phyloP scores from a whole-genome alignment of 106 monocot species.

The Apostasia ramifera region DNA sequence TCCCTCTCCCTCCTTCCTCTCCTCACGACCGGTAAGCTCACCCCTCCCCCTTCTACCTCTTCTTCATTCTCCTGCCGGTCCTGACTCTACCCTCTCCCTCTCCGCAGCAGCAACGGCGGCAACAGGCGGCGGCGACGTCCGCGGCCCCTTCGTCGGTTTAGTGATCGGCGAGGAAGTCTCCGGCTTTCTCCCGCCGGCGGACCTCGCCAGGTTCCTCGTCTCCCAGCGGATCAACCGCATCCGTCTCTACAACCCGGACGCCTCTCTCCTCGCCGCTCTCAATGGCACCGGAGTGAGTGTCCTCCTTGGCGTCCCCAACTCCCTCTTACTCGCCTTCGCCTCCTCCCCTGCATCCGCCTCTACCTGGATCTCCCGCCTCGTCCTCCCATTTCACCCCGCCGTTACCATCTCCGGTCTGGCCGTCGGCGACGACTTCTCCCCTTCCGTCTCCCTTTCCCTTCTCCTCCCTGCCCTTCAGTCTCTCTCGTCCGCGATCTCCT shows the following conservation, averaged over 20 bases:
- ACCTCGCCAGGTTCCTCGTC: slow-evolving; percentile 39
- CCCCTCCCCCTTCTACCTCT: slow-evolving; percentile 1
- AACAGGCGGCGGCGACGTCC: slow-evolving; percentile 5
- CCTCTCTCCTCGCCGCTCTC: slow-evolving; percentile 50
- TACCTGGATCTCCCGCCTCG: slow-evolving; percentile 53
- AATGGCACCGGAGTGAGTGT: slow-evolving; percentile 36
- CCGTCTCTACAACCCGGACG: slow-evolving; percentile 59
- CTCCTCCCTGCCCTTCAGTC: slow-evolving; percentile 61
- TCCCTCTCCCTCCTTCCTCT: not conserved
- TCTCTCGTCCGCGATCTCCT: slow-evolving; percentile 29
- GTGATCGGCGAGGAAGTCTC: slow-evolving; percentile 58
- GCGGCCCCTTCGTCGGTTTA: slow-evolving; percentile 58
- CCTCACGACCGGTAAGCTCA: slow-evolving; percentile 6
- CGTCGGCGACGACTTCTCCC: slow-evolving; percentile 44
- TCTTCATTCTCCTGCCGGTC: slow-evolving; percentile 12
- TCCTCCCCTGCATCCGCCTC: slow-evolving; percentile 46
- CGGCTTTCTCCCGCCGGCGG: slow-evolving; percentile 31
- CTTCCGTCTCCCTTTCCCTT: slow-evolving; percentile 39
- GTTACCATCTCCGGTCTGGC: slow-evolving; percentile 51
- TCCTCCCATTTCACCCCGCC: slow-evolving; percentile 35
- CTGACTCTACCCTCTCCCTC: slow-evolving; percentile 10
- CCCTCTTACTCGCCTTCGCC: slow-evolving; percentile 61
- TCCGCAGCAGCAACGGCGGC: slow-evolving; percentile 1
- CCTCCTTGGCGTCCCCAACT: slow-evolving; percentile 59
- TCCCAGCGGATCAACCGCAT: slow-evolving; percentile 61